Evolutionary conservation across 2,329 filamentous ascomycete genomes (phyloP).

Genomic region (Talaromyces rugulosus): DNA sequence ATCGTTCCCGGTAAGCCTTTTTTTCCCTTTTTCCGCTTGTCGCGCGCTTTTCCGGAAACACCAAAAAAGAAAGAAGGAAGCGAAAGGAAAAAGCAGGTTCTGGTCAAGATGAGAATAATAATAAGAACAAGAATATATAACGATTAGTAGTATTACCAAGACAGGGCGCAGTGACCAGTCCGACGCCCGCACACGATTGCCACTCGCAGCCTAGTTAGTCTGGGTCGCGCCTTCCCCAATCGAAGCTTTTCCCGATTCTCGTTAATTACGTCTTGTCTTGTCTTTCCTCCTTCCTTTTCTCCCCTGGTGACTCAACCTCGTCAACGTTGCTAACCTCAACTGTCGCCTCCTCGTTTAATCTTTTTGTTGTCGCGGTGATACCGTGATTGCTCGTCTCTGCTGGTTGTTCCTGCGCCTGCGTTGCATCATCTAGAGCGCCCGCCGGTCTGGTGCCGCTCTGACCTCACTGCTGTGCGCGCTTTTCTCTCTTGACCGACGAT

Average conservation of each 20-base stretch:
- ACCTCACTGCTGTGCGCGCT: background rate
- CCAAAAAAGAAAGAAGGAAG: background rate
- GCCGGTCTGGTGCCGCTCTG: background rate
- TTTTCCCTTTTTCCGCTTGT: background rate
- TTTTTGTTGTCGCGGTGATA: too few relatives aligned
- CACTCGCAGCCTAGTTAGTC: background rate
- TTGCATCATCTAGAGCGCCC: background rate
- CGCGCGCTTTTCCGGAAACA: background rate
- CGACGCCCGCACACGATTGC: conserved; percentile 3
- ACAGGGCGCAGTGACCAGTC: too few relatives aligned
- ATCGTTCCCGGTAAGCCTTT: background rate
- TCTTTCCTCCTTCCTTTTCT: background rate
- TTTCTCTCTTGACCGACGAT: background rate
- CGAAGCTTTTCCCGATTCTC: background rate
- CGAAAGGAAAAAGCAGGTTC: background rate
- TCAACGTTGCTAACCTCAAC: too few relatives aligned
- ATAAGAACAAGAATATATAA: too few relatives aligned
- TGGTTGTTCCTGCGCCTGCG: background rate
- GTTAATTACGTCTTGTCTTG: background rate
- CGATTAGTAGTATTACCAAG: background rate
- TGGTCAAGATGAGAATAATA: background rate
- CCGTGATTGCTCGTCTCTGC: background rate
- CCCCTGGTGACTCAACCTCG: background rate
- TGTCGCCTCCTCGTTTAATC: background rate
- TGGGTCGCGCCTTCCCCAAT: background rate